A percentile compares a stretch with the other conserved stretches of the same genome.
Evolutionary conservation across 2,329 filamentous ascomycete species (phyloP).

Genomic region (Colletotrichum sp.): DNA sequence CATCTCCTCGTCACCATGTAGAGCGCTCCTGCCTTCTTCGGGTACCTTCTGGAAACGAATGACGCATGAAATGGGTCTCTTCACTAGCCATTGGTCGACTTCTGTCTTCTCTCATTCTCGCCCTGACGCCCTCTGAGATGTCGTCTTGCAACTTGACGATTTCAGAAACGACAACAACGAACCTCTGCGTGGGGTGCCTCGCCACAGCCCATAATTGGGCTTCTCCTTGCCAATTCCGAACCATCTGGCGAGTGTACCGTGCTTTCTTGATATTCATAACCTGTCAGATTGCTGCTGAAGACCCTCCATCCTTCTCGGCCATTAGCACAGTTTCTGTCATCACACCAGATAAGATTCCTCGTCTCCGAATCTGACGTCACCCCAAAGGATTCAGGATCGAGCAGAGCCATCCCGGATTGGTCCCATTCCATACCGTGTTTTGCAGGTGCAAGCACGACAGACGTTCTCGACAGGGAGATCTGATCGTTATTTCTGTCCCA

Average conservation of each 20-base stretch:
- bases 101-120: fast-evolving
- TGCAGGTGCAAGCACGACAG: not conserved
- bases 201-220: not conserved
- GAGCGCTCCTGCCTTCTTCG: not conserved
- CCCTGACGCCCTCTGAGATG: not conserved
- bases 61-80: not conserved
- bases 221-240: not conserved
- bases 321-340: not conserved
- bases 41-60: fast-evolving
- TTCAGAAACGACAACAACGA: not conserved
- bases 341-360: not conserved
- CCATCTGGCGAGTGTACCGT: fast-evolving
- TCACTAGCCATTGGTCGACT: fast-evolving
- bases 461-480: not conserved
- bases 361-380: fast-evolving
- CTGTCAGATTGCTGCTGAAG: not conserved
- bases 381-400: not conserved
- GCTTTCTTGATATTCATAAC: not conserved
- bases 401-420: not conserved
- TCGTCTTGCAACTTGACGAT: not conserved
- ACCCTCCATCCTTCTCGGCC: not conserved
- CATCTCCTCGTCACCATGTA: fast-evolving
- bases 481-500: not conserved
- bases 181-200: fast-evolving
- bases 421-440: not conserved